A percentile compares a stretch with the other conserved stretches of the same genome.
Evolutionary conservation across 148 eudicot species (phyloP).

Genomic region (Persicaria maculosa): DNA sequence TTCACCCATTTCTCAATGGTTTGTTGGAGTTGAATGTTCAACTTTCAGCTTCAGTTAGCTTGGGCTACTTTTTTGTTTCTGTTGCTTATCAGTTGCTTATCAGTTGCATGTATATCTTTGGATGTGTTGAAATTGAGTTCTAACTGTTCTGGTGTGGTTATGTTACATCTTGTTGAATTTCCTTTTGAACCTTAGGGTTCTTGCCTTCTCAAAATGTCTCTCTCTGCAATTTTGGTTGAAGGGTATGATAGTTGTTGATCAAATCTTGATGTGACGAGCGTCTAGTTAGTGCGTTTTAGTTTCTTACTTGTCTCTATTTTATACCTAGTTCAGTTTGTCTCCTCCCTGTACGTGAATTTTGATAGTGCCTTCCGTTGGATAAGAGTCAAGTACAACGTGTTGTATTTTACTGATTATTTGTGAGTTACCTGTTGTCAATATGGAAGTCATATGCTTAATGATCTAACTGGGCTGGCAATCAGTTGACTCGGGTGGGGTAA

Average conservation of each 20-base stretch:
- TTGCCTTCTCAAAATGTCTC: neutral
- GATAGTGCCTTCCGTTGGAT: neutral
- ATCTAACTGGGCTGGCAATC: too few species aligned
- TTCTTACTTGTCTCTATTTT: neutral
- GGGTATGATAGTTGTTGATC: neutral
- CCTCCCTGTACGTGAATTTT: neutral
- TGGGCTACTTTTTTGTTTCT: neutral
- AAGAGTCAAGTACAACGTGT: neutral
- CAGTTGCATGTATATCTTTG: neutral
- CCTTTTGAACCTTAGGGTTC: neutral
- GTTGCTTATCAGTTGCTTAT: neutral
- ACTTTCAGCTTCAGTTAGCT: neutral
- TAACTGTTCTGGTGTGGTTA: neutral
- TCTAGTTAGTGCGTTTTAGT: neutral
- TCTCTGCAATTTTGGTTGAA: neutral
- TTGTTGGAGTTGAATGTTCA: neutral
- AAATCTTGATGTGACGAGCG: neutral
- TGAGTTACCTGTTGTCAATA: neutral
- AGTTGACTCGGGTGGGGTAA: too few species aligned
- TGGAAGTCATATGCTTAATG: neutral
- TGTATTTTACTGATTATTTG: neutral
- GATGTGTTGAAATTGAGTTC: neutral
- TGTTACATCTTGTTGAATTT: neutral
- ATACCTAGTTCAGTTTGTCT: neutral
- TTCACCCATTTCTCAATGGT: neutral